Conservation (phyloP, 768 basidiomycete species). For the Boletales sp. region DNA sequence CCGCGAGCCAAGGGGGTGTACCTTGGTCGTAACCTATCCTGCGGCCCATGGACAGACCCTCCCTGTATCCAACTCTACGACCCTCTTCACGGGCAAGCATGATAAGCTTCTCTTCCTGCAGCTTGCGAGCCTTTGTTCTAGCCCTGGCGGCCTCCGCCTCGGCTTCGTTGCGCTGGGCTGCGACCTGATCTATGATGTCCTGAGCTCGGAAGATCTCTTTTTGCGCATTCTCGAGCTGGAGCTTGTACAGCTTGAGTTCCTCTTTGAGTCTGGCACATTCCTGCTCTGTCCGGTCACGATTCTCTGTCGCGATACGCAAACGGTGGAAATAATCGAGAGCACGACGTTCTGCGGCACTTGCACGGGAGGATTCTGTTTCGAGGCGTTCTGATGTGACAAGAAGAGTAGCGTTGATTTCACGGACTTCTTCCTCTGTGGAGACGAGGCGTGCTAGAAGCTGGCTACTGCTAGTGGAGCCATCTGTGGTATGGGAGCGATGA, state of each 20-base stretch:
- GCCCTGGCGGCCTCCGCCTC: constrained; percentile 45
- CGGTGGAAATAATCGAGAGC: constrained; percentile 45
- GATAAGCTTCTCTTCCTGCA: constrained; percentile 40
- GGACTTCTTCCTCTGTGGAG: constrained; percentile 29
- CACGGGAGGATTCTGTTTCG: constrained; percentile 40
- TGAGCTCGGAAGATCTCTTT: constrained; percentile 42
- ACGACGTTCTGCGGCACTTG: constrained; percentile 42
- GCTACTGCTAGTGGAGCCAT: constrained; percentile 25
- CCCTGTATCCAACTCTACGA: constrained; percentile 36
- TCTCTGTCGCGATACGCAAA: constrained; percentile 39
- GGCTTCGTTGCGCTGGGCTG: constrained; percentile 40
- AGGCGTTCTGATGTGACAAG: constrained; percentile 30
- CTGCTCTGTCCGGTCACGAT: constrained; percentile 36
- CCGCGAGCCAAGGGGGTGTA: constrained; percentile 12
- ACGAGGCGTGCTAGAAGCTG: constrained; percentile 29
- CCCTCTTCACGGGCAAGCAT: constrained; percentile 45
- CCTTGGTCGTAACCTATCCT: constrained; percentile 29
- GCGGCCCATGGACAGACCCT: constrained; percentile 37
- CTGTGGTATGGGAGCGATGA: constrained; percentile 25
- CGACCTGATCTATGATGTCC: constrained; percentile 40
- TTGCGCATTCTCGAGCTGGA: constrained; percentile 43
- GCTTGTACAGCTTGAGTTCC: constrained; percentile 44
- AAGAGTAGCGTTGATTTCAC: constrained; percentile 28
- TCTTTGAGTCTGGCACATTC: constrained; percentile 36
- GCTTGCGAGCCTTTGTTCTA: constrained; percentile 40